Percentiles rank a stretch among this genome's conserved stretches.
Evolutionary conservation across 805 yeast species (phyloP).

Genomic region (Saccharomycopsis schoenii): DNA sequence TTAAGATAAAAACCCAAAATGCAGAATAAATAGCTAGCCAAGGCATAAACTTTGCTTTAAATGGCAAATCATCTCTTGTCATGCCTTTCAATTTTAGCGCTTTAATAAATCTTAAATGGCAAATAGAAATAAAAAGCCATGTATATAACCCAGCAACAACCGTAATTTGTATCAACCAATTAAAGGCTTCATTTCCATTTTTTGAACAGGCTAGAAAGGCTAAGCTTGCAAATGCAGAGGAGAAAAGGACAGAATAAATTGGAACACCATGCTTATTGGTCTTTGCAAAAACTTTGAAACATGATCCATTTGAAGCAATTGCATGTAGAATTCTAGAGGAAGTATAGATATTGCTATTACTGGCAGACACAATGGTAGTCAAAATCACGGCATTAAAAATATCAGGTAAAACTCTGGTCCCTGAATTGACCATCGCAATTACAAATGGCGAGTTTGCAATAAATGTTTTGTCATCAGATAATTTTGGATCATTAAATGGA

Average conservation of each 20-base stretch:
- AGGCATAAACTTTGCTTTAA: constrained; percentile 66
- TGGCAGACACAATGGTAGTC: constrained; percentile 45
- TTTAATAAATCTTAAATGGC: constrained; percentile 63
- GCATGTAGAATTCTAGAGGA: constrained; percentile 47
- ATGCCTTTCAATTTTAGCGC: constrained; percentile 55
- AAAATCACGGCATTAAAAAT: constrained; percentile 48
- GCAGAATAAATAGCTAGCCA: constrained; percentile 54
- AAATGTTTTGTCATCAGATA: constrained; percentile 27
- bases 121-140: constrained; percentile 55
- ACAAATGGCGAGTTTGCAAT: constrained; percentile 57
- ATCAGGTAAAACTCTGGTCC: constrained; percentile 43
- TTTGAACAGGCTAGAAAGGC: constrained; percentile 49
- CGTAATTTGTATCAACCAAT: constrained; percentile 68
- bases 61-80: constrained; percentile 61
- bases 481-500: constrained; percentile 48
- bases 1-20: constrained; percentile 42
- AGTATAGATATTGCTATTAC: constrained; percentile 47
- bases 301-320: constrained; percentile 39
- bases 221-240: constrained; percentile 53
- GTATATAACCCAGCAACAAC: constrained; percentile 69
- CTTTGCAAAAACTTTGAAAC: constrained; percentile 43
- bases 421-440: constrained; percentile 51
- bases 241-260: constrained; percentile 36
- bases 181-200: constrained; percentile 42
- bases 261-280: constrained; percentile 71